These are phyloP conservation scores for Penicillium sp. DNA, from an alignment of 2,329 filamentous ascomycete genomes.

Conservation along the genomic window DNA sequence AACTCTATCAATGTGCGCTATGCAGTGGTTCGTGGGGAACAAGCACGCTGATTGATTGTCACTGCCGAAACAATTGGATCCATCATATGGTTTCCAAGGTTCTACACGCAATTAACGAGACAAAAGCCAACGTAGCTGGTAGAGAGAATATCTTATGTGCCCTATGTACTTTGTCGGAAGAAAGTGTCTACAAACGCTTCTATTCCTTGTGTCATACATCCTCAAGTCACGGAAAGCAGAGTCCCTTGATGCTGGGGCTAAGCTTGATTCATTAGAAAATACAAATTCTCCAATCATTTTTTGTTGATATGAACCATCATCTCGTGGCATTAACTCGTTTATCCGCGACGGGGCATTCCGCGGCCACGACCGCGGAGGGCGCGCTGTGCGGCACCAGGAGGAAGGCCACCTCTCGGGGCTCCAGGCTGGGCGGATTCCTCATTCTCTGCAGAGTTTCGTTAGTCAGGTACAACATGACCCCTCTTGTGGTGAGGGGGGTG, in stretches of 20 bases:
- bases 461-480: slow-evolving; percentile 10
- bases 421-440: slow-evolving; percentile 87
- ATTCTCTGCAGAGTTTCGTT: slow-evolving; percentile 59
- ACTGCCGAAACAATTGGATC: neutral
- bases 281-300: slow-evolving; percentile 9
- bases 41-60: neutral
- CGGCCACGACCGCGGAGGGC: slow-evolving; percentile 82
- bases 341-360: slow-evolving; percentile 68
- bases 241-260: neutral
- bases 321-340: slow-evolving; percentile 27
- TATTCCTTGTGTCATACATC: slow-evolving; percentile 4
- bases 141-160: neutral
- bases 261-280: slow-evolving; percentile 13
- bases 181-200: slow-evolving; percentile 3
- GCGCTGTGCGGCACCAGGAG: slow-evolving; percentile 82
- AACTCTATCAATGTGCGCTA: neutral
- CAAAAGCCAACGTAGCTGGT: neutral
- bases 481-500: neutral
- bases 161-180: neutral
- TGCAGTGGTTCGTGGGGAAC: neutral
- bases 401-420: slow-evolving; percentile 72
- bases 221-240: slow-evolving; percentile 1
- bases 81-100: neutral
- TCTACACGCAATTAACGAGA: neutral
- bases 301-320: slow-evolving; percentile 18